Base-by-base conservation (phyloP, 345 rosid species). In the Combretum micranthum region DNA sequence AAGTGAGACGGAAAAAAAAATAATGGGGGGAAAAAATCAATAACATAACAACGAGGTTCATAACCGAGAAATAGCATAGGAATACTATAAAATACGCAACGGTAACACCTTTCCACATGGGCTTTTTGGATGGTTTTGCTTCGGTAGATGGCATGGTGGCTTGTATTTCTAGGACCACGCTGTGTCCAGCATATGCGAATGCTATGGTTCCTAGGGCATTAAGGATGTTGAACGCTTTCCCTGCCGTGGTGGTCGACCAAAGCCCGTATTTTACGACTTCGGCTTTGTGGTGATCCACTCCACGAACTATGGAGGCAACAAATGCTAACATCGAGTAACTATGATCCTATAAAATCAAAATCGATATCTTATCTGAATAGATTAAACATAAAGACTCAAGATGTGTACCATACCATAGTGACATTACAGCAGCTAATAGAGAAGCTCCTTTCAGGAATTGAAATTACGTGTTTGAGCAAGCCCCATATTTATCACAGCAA, bases 241-340 rank as follows among this genome's bases (percentile, higher is more conserved):
- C 91, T n/a, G 76, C 44, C 1, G 86, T 17, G 1, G 72, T 68
- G 53, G 57, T 48, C 0, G 78, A 77, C 57, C 63, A 69, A 69
- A 76, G 73, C 47, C 81, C 83, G 43, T 84, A 84, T 18, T 75
- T 53, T 44, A 82, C 79, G 4, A 69, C 65, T n/a, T n/a, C n/a
- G n/a, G n/a, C n/a, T n/a, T n/a, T n/a, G n/a, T n/a, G n/a, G 42
- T 65, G 56, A 55, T 78, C 78, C 16, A 74, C 72, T 2, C 91
- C 91, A 61, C 67, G 82, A 55, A 69, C 51, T 12, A 53, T 72
- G 0, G 95, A 76, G 21, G 89, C 72, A 5, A 65, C 58, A 79
- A 88, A 84, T 0, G 95, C 92, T 1, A 87, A 80, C 15, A 86
- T 87, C 19, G 95, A 87, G 76, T 87, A 87, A 65, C 95, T 83